A percentile compares a stretch with the other conserved stretches of the same genome.
Conservation (phyloP, 371 early-diverging fungal genomes). For the Mortierella sp. region DNA sequence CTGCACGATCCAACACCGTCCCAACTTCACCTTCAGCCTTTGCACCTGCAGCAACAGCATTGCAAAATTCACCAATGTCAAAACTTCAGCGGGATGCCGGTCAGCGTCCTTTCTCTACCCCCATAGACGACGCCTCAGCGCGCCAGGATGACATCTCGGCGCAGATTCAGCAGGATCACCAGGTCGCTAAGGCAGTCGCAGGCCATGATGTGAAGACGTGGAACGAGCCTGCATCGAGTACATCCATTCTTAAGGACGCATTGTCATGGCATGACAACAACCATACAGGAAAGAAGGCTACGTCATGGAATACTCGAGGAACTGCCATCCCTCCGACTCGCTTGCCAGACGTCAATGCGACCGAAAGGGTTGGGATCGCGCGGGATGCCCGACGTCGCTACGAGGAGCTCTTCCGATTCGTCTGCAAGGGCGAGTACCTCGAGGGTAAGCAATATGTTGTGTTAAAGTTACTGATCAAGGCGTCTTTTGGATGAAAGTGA, state of each 20-base stretch:
- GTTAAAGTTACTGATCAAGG: not conserved
- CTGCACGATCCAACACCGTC: conserved; percentile 45
- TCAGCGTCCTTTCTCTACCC: not conserved
- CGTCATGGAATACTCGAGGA: conserved; percentile 1
- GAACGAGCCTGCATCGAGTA: not conserved
- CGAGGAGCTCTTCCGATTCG: conserved; percentile 29
- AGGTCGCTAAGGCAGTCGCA: not conserved
- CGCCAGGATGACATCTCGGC: not conserved
- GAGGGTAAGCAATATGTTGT: conserved; percentile 30
- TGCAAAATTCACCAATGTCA: not conserved
- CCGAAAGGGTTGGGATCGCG: conserved; percentile 22
- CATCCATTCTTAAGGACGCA: not conserved
- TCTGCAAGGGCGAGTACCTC: conserved; percentile 28
- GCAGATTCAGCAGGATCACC: not conserved
- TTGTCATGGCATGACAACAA: not conserved
- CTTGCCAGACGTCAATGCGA: conserved; percentile 10
- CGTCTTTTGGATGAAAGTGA: not conserved
- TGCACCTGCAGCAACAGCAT: not conserved
- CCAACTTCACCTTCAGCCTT: conserved; percentile 11
- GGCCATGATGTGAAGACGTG: not conserved
- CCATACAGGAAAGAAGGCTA: not conserved
- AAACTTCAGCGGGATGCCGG: not conserved
- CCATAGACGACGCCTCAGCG: not conserved
- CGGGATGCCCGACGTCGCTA: conserved; percentile 37
- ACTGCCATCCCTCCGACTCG: conserved; percentile 24